Base-by-base conservation (phyloP, 2,329 filamentous ascomycete genomes). In the Sclerotinia glacialis region DNA sequence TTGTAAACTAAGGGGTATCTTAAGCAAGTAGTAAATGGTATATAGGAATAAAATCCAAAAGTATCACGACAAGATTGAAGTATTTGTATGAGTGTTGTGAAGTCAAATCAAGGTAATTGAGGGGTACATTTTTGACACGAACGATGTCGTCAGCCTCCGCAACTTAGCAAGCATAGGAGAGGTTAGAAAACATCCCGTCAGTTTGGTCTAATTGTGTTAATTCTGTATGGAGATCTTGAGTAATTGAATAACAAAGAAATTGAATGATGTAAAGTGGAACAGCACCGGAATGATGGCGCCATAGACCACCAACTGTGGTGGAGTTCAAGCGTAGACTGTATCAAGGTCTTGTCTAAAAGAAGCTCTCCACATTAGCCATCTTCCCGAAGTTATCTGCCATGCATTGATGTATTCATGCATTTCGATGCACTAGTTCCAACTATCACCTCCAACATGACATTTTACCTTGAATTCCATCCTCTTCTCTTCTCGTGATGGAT, bases 1-100 rank as follows among this genome's bases (percentile, higher is more conserved):
- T 23, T 55, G 34, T 42, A 31, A 46, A 44, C 18, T 54, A 21
- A 56, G 26, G 55, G 55, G 66, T 69, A 63, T 68, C 63, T 65
- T 65, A 34, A 59, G 52, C 21, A 65, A 61, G 44, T 34, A 18
- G 23, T 46, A 61, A 52, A 44, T 42, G 5, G 53, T 58, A 42
- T 55, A 59, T 31, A 26, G 26, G 3, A 61, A 40, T 2, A 31
- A 40, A 40, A 34, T 11, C 18, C 5, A 37, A 31, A 37, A 31
- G 53, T 26, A 26, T n/a, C 28, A 44, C 12, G 49, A 14, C 52
- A 23, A 42, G 5, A 34, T 14, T 50, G 12, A 58, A 26, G 62
- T 64, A 64, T 60, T 60, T 60, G 28, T 60, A 60, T 26, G 5
- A 44, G 34, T 7, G 12, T 34, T 47, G 42, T 47, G 5, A 31